Evolutionary conservation across 306 rosid species (phyloP), one percentile per base, ranked within the genome.

Genomic region (Begonia loranthoides): DNA sequence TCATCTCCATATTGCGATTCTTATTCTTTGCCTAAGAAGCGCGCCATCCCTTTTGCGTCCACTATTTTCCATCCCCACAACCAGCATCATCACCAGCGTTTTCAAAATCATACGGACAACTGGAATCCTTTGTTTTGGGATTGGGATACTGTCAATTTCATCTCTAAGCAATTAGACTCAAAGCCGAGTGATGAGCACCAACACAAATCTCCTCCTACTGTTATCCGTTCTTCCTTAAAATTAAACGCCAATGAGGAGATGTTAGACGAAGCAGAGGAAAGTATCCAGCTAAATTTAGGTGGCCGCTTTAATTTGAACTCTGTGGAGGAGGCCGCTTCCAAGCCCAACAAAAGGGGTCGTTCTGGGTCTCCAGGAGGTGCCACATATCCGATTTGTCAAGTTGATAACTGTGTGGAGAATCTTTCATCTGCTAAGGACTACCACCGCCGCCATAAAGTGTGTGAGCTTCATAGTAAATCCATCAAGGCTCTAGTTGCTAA

Each of bases 361-460:
- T 75, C 87, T 1, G 82, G 84, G 14, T 80, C 96, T 5, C 96
- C 96, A 4, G 65, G 70, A 14, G 72, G 52, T 41, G 19, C 67
- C 62, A 70, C 76, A 60, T 83, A 74, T 54, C 96, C 94, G 21
- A 74, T 74, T 79, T 87, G 96, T 43, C 96, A 87, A 61, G 96
- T 87, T 10, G 96, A 87, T 61, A 72, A 78, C 72, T 87, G 96
- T 12, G 74, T 60, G 54, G 86, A 83, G 63, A 87, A 87, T 83
- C 83, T 87, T 7, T 78, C 96, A 0, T 60, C 34, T 50, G 96
- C 94, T 0, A 87, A 87, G 59, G 94, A 87, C 71, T 87, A 87
- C 56, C 96, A 87, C 52, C 79, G 96, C 28, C 72, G 96, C 3
- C 96, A 87, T 49, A 87, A 87, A 48, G 96, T 87, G 2, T 87